phyloP scores from a whole-genome alignment of 2,329 filamentous ascomycete genomes.

The Macrophomina pseudophaseolina region DNA sequence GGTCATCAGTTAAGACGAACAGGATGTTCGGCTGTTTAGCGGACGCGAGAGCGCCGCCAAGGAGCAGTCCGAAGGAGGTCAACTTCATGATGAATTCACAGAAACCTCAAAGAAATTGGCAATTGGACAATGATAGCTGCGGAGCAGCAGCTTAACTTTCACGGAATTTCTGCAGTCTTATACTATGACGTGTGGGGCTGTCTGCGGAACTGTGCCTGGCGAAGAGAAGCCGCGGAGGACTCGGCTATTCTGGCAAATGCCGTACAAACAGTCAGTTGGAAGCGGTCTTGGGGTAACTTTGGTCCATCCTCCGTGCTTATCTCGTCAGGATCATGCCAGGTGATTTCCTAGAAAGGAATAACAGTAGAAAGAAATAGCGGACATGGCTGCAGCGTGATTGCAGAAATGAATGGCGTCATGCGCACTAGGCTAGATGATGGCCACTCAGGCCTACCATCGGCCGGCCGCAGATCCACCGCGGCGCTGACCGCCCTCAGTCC shows the following conservation, averaged over 20 bases:
- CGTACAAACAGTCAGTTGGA: not conserved
- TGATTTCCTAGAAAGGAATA: not conserved
- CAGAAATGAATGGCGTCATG: conserved; percentile 9
- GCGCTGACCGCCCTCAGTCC: not conserved
- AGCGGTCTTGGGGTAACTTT: not conserved
- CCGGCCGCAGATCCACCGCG: not conserved
- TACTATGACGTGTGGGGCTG: conserved; percentile 1
- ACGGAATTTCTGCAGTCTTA: not conserved
- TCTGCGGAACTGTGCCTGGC: not conserved
- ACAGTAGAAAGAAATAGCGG: not conserved
- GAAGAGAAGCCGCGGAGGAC: not conserved
- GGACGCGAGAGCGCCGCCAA: conserved; percentile 20
- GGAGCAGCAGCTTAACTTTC: not conserved
- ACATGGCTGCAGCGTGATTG: not conserved
- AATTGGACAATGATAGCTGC: not conserved
- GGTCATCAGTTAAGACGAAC: conserved; percentile 72
- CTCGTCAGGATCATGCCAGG: not conserved
- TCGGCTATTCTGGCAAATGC: not conserved
- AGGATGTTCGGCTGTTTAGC: conserved; percentile 59
- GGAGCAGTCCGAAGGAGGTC: not conserved
- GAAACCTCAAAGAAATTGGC: not conserved
- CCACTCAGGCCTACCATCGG: not conserved
- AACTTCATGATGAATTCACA: conserved; percentile 8
- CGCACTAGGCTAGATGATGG: not conserved
- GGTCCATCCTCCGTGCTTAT: not conserved